Evolutionary conservation across 352 stramenopile species (phyloP).

Genomic region (Phytophthora litchii): DNA sequence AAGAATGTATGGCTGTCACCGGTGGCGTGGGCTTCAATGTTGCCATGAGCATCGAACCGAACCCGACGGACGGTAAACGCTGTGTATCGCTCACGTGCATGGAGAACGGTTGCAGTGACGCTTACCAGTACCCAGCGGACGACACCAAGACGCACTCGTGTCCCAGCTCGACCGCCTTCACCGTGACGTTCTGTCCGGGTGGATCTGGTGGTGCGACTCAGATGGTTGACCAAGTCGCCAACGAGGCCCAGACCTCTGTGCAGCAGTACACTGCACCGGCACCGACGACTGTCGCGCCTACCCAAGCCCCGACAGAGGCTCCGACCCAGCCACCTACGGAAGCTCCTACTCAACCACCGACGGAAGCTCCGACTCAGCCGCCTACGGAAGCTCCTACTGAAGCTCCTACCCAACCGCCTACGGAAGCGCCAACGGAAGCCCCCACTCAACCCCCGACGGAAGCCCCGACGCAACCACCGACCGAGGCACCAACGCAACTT

Average conservation of each 20-base stretch:
- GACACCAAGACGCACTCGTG: constrained; percentile 76
- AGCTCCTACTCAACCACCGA: constrained; percentile 13
- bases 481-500: constrained; percentile 15
- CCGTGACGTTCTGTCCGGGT: constrained; percentile 59
- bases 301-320: constrained; percentile 15
- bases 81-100: constrained; percentile 60
- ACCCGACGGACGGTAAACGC: constrained; percentile 39
- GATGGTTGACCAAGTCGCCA: constrained; percentile 27
- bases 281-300: constrained; percentile 24
- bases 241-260: constrained; percentile 19
- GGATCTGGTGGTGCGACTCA: constrained; percentile 28
- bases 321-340: constrained; percentile 21
- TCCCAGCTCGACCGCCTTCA: constrained; percentile 53
- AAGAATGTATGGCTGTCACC: constrained; percentile 56
- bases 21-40: constrained; percentile 74
- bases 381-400: constrained; percentile 15
- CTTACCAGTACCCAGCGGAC: constrained; percentile 73
- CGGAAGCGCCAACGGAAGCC: constrained; percentile 11
- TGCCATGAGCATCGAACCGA: constrained; percentile 66
- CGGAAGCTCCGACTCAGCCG: constrained; percentile 10
- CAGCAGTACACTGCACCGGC: constrained; percentile 24
- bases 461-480: constrained; percentile 6
- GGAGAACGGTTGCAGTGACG: constrained; percentile 60
- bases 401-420: constrained; percentile 11
- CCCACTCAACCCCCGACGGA: neutral